Evolutionary conservation across 129 eudicot species (phyloP), one percentile per base, ranked within the genome.

Genomic region (Deinandra increscens): DNA sequence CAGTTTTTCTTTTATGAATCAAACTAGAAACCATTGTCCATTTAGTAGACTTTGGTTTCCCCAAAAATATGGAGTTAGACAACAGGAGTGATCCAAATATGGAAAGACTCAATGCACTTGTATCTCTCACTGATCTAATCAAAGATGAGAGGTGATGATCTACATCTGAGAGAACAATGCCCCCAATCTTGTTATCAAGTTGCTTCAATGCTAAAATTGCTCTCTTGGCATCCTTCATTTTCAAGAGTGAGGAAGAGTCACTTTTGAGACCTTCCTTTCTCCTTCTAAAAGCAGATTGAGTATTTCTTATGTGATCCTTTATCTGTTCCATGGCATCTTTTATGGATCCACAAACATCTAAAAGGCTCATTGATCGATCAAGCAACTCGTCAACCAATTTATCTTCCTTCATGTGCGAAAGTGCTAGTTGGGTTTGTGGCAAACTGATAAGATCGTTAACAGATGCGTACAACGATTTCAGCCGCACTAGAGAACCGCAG

Each of bases 21-120:
- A 84, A 45, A 51, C 60, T 81, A 4, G 82, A 75, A 55, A 78
- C 81, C 41, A 78, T 12, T 8, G 83, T 75, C 88, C 84, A 82
- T 59, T 39, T 72, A 0, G 67, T 55, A 9, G 77, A 64, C 55
- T 63, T 81, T 19, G 64, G 46, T 34, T 84, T 84, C 8, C 39
- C 51, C 33, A 75, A 74, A 17, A 77, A 76, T 5, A 39, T 11
- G 5, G 80, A 72, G 6, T 68, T 23, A 46, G 77, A 74, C 2
- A 37, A 39, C 43, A 77, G 2, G 9, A 82, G 72, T 2, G 82
- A 77, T 8, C 70, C 73, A 23, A 68, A 72, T 26, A 77, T 31
- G 9, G 85, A 80, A 19, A 77, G 42, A 62, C 65, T 80, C 41
- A 83, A 68, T 42, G 65, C 44, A 37, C 61, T 77, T 3, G 78